A percentile compares a stretch with the other conserved stretches of the same genome.
Evolutionary conservation across 2,329 filamentous ascomycete genomes (phyloP).

Genomic region (Neofusicoccum laricinum): DNA sequence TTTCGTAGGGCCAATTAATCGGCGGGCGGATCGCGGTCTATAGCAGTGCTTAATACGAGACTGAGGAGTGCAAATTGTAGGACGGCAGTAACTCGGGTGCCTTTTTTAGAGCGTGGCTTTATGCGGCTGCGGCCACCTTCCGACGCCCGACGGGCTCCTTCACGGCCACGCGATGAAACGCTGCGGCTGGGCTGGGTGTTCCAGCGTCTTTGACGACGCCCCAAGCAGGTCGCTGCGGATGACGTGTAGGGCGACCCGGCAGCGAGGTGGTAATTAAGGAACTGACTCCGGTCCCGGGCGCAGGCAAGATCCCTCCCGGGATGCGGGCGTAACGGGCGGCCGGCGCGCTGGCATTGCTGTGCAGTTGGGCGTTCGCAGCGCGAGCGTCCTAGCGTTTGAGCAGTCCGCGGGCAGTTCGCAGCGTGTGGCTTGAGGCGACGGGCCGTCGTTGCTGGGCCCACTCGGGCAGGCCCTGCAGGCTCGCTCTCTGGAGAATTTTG

Average conservation of each 20-base stretch:
- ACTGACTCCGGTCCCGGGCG: not conserved
- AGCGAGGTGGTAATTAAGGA: not conserved
- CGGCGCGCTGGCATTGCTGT: not conserved
- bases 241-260: not conserved
- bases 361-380: not conserved
- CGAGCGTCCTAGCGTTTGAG: not conserved
- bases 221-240: not conserved
- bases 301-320: conserved; percentile 4
- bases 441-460: not conserved
- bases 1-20: not conserved
- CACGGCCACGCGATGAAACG: not conserved
- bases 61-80: not conserved
- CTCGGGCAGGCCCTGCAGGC: not conserved
- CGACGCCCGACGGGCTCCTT: not conserved
- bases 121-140: not conserved
- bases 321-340: not conserved
- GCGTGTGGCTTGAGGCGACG: not conserved
- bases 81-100: not conserved
- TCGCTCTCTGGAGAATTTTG: not conserved
- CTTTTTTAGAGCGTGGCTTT: not conserved
- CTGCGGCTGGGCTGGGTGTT: not conserved
- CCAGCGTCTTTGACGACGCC: not conserved
- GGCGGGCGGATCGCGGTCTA: not conserved
- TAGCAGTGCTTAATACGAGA: not conserved
- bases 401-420: not conserved